Evolutionary conservation across 2,329 filamentous ascomycete species (phyloP).

Genomic region (Aspergillus sp.): DNA sequence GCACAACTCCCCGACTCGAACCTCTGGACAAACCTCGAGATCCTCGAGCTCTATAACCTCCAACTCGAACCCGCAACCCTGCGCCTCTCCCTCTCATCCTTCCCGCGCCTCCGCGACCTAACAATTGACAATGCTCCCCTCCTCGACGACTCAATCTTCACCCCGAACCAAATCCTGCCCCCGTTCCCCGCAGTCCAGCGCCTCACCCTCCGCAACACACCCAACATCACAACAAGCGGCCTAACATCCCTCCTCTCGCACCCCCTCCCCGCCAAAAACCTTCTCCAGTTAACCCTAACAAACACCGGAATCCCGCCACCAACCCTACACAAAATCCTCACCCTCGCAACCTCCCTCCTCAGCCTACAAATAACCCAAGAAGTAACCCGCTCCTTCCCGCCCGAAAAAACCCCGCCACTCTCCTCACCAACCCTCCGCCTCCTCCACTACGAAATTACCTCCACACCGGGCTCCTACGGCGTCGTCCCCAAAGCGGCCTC

Average conservation of each 20-base stretch:
- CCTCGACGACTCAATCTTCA: slow-evolving; percentile 79
- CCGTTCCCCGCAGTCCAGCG: slow-evolving; percentile 76
- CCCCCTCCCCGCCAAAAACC: slow-evolving; percentile 61
- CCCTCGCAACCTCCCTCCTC: slow-evolving; percentile 46
- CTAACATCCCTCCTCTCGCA: slow-evolving; percentile 69
- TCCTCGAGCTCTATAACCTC: slow-evolving; percentile 45
- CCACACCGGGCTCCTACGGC: slow-evolving; percentile 59
- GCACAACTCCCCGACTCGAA: slow-evolving; percentile 66
- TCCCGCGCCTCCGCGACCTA: slow-evolving; percentile 72
- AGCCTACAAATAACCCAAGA: slow-evolving; percentile 60
- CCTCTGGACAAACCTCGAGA: slow-evolving; percentile 48
- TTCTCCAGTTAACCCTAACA: slow-evolving; percentile 72
- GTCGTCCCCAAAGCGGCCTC: slow-evolving; percentile 57
- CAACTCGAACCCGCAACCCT: slow-evolving; percentile 52
- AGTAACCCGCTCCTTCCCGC: slow-evolving; percentile 61
- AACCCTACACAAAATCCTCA: slow-evolving; percentile 49
- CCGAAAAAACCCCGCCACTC: slow-evolving; percentile 64
- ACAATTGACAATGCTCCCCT: slow-evolving; percentile 72
- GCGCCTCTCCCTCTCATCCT: slow-evolving; percentile 69
- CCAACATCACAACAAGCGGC: slow-evolving; percentile 72
- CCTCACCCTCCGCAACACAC: slow-evolving; percentile 72
- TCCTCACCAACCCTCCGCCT: slow-evolving; percentile 70
- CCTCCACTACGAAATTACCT: slow-evolving; percentile 81
- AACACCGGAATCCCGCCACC: slow-evolving; percentile 67
- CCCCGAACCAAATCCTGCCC: slow-evolving; percentile 66